Evolutionary conservation across 2,329 filamentous ascomycete species (phyloP).

Genomic region (Cadophora sp.): DNA sequence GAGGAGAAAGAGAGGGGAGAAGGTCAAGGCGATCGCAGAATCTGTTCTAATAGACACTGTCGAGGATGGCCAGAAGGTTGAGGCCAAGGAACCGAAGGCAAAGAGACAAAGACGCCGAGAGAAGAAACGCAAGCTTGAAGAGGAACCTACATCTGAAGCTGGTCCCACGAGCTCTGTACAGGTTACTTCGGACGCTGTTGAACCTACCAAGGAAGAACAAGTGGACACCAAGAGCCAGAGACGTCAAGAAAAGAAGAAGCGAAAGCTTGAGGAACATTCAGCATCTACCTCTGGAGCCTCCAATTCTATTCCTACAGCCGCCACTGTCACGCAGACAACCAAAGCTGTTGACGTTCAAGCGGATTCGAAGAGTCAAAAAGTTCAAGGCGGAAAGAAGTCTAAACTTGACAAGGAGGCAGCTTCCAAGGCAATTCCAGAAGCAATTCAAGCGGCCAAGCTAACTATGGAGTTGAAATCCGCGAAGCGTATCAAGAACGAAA

Average conservation of each 20-base stretch:
- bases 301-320: background rate
- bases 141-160: background rate
- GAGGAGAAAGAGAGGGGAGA: conserved; percentile 19
- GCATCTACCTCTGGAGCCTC: background rate
- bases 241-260: conserved; percentile 10
- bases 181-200: background rate
- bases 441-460: background rate
- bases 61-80: background rate
- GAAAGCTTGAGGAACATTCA: background rate
- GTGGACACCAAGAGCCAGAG: conserved; percentile 5
- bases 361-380: background rate
- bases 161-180: background rate
- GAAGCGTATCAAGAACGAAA: conserved; percentile 3
- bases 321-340: background rate
- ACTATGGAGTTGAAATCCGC: background rate
- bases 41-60: background rate
- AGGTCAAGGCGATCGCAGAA: background rate
- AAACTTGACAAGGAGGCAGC: background rate
- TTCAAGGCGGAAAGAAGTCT: conserved; percentile 11
- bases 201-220: background rate
- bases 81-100: conserved; percentile 4
- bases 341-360: no score
- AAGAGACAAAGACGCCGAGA: conserved; percentile 11
- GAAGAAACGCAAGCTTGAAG: conserved; percentile 1
- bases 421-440: background rate